phyloP scores from a whole-genome alignment of 768 basidiomycete genomes.

The Auriculariales sp. region DNA sequence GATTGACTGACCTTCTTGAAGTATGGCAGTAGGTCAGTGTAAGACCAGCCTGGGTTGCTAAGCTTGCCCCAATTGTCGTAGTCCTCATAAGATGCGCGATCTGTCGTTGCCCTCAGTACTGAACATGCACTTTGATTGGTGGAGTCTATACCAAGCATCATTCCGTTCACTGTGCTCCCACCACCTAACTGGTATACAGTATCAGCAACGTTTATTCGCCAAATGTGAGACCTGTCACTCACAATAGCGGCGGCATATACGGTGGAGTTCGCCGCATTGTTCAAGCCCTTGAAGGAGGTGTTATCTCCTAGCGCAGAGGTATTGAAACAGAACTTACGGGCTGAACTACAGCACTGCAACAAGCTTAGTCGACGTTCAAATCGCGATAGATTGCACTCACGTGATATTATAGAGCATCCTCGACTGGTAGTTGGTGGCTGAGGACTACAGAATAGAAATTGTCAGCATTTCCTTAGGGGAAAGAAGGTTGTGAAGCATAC shows the following conservation, averaged over 20 bases:
- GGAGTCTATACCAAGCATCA: not conserved
- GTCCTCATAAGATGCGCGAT: not conserved
- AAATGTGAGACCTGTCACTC: not conserved
- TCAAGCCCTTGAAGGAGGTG: too few relatives aligned
- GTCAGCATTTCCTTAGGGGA: too few relatives aligned
- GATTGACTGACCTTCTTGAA: not conserved
- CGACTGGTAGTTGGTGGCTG: not conserved
- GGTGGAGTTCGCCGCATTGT: not conserved
- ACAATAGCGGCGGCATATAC: not conserved
- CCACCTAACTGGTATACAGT: not conserved
- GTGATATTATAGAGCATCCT: not conserved
- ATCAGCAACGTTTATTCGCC: not conserved
- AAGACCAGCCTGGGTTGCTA: not conserved
- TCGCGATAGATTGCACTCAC: not conserved
- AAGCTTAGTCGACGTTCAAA: not conserved
- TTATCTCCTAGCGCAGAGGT: too few relatives aligned
- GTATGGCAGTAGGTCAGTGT: not conserved
- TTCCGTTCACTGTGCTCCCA: not conserved
- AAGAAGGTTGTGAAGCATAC: too few relatives aligned
- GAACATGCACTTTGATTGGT: not conserved
- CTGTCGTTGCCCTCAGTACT: not conserved
- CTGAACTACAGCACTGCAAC: not conserved
- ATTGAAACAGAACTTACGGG: too few relatives aligned
- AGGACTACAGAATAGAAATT: not conserved
- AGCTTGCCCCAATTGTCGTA: slow-evolving; percentile 3